A percentile compares a stretch with the other conserved stretches of the same genome.
Evolutionary conservation across 108 stramenopile genomes (phyloP).

Genomic region (Conticribra guillardii): DNA sequence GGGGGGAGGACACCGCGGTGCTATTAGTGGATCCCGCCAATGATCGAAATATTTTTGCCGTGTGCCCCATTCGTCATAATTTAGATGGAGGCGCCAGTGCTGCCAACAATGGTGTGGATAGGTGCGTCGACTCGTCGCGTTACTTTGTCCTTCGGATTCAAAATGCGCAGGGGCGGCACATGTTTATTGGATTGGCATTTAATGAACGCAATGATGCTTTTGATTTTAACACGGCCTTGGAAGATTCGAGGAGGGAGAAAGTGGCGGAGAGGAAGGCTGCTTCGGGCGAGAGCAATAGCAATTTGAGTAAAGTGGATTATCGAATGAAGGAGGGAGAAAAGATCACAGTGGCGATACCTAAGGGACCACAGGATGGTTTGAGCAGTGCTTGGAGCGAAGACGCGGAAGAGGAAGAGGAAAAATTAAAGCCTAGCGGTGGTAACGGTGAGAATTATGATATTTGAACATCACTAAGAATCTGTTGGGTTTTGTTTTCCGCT

Average conservation of each 20-base stretch:
- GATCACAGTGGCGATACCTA: conserved; percentile 72
- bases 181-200: conserved; percentile 97
- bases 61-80: conserved; percentile 75
- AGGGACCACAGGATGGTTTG: conserved; percentile 13
- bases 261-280: conserved; percentile 66
- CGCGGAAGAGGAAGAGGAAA: conserved; percentile 32
- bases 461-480: no score
- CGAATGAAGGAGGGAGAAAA: conserved; percentile 93
- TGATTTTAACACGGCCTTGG: conserved; percentile 96
- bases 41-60: conserved; percentile 83
- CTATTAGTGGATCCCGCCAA: conserved; percentile 68
- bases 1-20: conserved; percentile 79
- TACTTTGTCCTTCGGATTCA: conserved; percentile 94
- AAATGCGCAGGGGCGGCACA: conserved; percentile 92
- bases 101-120: conserved; percentile 75
- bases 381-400: conserved; percentile 25
- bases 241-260: conserved; percentile 85
- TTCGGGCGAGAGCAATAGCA: conserved; percentile 9
- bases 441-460: no score
- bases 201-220: conserved; percentile 98
- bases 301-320: conserved; percentile 69
- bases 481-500: no score
- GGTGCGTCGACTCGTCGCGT: conserved; percentile 87
- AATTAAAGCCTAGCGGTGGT: not conserved
- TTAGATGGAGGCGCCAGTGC: conserved; percentile 34